Base-by-base conservation (phyloP, 148 eudicot species). In the Persicaria maculosa region DNA sequence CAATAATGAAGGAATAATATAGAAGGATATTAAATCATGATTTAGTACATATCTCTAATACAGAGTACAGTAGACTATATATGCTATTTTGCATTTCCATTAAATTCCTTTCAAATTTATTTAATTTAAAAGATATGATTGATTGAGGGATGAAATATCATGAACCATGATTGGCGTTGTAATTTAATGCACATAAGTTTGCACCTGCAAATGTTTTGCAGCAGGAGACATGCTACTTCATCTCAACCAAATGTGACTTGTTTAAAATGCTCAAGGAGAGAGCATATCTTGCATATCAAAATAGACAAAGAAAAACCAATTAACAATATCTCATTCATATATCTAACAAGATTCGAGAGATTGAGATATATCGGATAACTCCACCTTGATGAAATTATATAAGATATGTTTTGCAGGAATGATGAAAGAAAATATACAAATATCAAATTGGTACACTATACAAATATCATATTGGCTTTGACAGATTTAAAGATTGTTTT, bases 151-250 rank as follows among this genome's bases (percentile, higher is more conserved):
- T 22, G 67, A 59, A 59, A 22, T 59, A 10, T 25, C 43, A 59
- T 2, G 40, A 22, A 14, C 67, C 67, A 59, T 59, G 67, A 22
- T 22, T 59, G 64, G 36, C 64, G 11, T 57, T 59, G 43, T 59
- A 59, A 59, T 22, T 59, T 22, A 22, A 20, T 59, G 67, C 67
- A 59, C 67, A 59, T 59, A 59, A 59, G 43, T 59, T 59, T 59
- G 43, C 67, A 59, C 16, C 67, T 59, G 67, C 44, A 22, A 20
- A 59, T 59, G 67, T 59, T 59, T 22, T 59, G 43, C 67, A 22
- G 67, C 67, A 25, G 67, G 67, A 59, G 43, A 22, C 67, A 59
- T 9, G 67, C 15, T 59, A 40, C 67, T 59, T 59, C 67, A 59
- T 59, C 25, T 59, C 43, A 59, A 59, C 67, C 15, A 59, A 54